Conservation (phyloP, 208 protist genomes). For the Leishmania arabica region DNA sequence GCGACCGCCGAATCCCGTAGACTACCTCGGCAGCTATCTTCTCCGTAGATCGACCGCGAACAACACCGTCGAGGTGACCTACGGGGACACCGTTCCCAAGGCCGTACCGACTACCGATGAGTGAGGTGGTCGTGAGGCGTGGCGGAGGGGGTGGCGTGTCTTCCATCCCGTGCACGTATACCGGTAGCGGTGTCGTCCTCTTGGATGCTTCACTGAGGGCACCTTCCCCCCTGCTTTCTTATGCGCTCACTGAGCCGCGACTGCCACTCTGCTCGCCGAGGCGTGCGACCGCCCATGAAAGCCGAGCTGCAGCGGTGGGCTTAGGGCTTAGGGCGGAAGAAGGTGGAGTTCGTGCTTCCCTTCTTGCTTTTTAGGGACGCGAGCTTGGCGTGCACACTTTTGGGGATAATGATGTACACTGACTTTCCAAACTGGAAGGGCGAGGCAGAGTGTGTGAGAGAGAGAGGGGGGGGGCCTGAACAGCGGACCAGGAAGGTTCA, state of each 20-base stretch:
- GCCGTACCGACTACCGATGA: slow-evolving; percentile 8
- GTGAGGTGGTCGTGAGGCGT: neutral
- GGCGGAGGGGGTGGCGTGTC: neutral
- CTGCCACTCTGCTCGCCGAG: neutral
- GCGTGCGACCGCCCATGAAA: neutral
- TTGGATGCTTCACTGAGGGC: neutral
- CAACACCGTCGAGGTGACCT: slow-evolving; percentile 73
- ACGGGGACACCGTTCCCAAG: slow-evolving; percentile 47
- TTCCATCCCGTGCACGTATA: neutral
- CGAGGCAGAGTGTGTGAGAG: neutral
- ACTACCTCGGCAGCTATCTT: slow-evolving; percentile 91
- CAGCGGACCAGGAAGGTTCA: neutral
- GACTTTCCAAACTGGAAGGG: neutral
- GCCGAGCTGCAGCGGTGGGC: neutral
- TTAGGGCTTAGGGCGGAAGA: neutral
- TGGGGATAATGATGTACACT: neutral
- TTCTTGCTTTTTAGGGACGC: neutral
- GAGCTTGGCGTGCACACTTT: neutral
- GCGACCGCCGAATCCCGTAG: slow-evolving; percentile 91
- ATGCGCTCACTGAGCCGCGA: neutral
- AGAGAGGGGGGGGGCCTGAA: neutral
- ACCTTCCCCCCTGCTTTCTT: neutral
- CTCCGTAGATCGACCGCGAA: slow-evolving; percentile 75
- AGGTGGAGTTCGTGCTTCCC: neutral
- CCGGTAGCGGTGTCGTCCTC: neutral